Percentiles rank a stretch among this genome's conserved stretches.
These are phyloP conservation scores for Arxiozyma heterogenica DNA, from an alignment of 1,139 yeast species.

Conservation along the genomic window DNA sequence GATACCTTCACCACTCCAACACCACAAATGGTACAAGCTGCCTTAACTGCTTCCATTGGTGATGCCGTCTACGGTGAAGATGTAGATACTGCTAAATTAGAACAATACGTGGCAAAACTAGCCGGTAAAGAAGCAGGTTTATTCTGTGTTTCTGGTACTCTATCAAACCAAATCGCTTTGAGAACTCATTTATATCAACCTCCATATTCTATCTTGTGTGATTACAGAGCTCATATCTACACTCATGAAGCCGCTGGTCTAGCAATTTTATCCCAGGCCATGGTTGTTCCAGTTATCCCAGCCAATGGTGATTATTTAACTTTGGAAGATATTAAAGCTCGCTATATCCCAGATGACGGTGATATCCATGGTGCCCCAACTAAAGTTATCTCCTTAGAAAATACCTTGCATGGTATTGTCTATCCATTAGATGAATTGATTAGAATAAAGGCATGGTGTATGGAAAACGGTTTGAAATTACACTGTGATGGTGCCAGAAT, in stretches of 20 bases:
- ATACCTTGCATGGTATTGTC: conserved; percentile 76
- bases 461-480: conserved; percentile 50
- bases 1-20: conserved; percentile 95
- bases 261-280: conserved; percentile 82
- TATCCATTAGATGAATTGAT: conserved; percentile 74
- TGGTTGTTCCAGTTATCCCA: conserved; percentile 81
- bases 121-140: conserved; percentile 80
- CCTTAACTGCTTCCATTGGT: conserved; percentile 56
- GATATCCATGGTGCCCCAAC: conserved; percentile 90
- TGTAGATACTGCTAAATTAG: conserved; percentile 54
- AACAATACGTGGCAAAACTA: conserved; percentile 53
- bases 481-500: conserved; percentile 96
- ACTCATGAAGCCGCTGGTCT: conserved; percentile 85
- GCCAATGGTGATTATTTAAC: conserved; percentile 67
- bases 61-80: conserved; percentile 90
- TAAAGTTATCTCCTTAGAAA: conserved; percentile 73
- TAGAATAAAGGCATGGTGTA: conserved; percentile 65
- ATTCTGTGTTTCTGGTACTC: conserved; percentile 82
- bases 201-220: conserved; percentile 78
- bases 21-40: conserved; percentile 59
- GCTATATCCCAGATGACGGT: conserved; percentile 65
- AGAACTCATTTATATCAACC: conserved; percentile 75
- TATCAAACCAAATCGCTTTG: conserved; percentile 82
- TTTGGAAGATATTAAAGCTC: conserved; percentile 61
- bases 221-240: conserved; percentile 76